Evolutionary conservation across 805 yeast species (phyloP).

Genomic region (Dipodascus albidus): DNA sequence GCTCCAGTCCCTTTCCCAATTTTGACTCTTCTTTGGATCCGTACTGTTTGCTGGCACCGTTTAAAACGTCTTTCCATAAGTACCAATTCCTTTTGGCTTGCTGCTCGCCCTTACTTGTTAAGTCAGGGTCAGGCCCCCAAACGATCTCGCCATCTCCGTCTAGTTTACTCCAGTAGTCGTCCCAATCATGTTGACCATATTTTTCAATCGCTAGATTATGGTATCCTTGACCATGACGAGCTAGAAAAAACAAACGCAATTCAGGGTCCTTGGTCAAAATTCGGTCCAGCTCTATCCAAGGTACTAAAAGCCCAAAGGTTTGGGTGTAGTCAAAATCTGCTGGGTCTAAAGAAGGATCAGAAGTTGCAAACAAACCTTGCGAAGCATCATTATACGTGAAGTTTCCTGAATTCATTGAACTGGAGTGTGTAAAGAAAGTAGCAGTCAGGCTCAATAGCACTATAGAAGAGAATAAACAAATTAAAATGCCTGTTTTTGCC

Average conservation of each 20-base stretch:
- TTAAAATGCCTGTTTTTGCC: background rate
- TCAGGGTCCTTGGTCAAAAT: slow-evolving; percentile 12
- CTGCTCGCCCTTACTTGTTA: slow-evolving; percentile 34
- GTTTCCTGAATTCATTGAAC: background rate
- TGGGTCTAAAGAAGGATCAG: background rate
- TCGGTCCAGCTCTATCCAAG: background rate
- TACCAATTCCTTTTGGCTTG: slow-evolving; percentile 35
- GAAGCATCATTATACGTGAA: background rate
- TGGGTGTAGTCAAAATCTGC: background rate
- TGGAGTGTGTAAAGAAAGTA: background rate
- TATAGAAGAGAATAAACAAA: too few species aligned
- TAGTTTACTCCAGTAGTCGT: slow-evolving; percentile 31
- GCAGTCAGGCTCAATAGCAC: background rate
- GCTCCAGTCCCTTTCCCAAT: slow-evolving; percentile 19
- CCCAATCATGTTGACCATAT: slow-evolving; percentile 38
- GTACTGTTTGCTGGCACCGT: background rate
- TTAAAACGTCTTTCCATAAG: slow-evolving; percentile 27
- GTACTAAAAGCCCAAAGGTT: background rate
- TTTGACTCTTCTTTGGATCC: background rate
- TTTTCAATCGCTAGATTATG: slow-evolving; percentile 37
- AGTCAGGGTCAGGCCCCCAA: slow-evolving; percentile 40
- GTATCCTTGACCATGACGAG: slow-evolving; percentile 45
- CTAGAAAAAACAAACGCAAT: slow-evolving; percentile 37
- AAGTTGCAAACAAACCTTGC: background rate
- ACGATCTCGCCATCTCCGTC: slow-evolving; percentile 35